Evolutionary conservation across 768 basidiomycete genomes (phyloP).

Genomic region (Hericium erinaceus): DNA sequence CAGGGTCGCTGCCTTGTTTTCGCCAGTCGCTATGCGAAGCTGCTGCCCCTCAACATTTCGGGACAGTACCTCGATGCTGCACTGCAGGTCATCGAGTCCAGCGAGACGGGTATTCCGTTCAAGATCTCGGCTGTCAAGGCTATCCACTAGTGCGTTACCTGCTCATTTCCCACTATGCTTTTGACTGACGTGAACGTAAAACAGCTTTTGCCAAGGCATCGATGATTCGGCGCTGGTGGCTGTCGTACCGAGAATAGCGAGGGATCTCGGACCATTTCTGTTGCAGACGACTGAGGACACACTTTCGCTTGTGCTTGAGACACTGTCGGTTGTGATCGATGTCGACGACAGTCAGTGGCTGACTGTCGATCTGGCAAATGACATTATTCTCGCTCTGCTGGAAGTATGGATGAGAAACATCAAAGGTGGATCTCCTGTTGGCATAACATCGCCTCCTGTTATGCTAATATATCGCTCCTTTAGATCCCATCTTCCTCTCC

Average conservation of each 20-base stretch:
- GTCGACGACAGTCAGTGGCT: conserved; percentile 70
- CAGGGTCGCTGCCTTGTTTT: conserved; percentile 95
- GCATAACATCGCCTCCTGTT: background rate
- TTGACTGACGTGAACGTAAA: conserved; percentile 3
- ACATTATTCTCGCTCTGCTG: conserved; percentile 58
- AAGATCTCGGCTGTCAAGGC: conserved; percentile 94
- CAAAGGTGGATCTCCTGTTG: conserved; percentile 47
- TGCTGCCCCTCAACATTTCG: conserved; percentile 63
- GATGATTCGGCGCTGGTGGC: conserved; percentile 50
- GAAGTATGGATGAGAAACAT: conserved; percentile 83
- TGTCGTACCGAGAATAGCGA: conserved; percentile 66
- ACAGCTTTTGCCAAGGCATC: conserved; percentile 61
- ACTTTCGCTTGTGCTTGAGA: conserved; percentile 78
- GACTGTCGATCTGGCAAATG: conserved; percentile 51
- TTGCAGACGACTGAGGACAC: conserved; percentile 78
- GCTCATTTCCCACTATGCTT: background rate
- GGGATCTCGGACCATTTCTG: conserved; percentile 78
- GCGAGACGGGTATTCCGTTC: conserved; percentile 68
- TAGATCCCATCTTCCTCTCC: conserved; percentile 85
- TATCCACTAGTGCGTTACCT: conserved; percentile 69
- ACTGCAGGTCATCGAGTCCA: conserved; percentile 72
- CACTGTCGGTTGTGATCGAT: conserved; percentile 69
- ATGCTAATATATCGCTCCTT: conserved; percentile 7
- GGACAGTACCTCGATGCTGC: conserved; percentile 85
- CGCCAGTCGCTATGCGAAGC: conserved; percentile 76